Evolutionary conservation across 1,284 basidiomycete species (phyloP).

Genomic region (Erythrobasidium hasegawianum): DNA sequence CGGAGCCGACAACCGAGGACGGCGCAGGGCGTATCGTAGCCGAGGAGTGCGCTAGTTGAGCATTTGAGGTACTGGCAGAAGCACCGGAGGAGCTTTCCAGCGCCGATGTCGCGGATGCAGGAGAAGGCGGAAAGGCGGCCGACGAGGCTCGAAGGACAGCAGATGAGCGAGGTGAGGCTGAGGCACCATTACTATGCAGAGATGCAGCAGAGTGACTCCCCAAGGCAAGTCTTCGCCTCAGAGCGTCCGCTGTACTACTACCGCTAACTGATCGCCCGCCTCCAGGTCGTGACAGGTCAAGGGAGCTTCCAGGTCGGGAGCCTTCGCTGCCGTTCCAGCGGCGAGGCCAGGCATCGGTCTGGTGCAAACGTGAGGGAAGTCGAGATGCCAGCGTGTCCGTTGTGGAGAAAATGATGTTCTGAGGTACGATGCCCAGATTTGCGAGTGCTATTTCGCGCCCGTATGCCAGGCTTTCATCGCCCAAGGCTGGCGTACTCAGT

Average conservation of each 20-base stretch:
- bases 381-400: conserved; percentile 47
- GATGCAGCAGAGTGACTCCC: conserved; percentile 33
- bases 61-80: conserved; percentile 26
- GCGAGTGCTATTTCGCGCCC: conserved; percentile 52
- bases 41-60: conserved; percentile 31
- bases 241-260: conserved; percentile 23
- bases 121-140: neutral
- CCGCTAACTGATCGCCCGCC: conserved; percentile 22
- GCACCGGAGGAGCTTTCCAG: conserved; percentile 23
- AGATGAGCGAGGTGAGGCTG: neutral
- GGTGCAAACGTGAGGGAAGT: neutral
- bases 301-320: neutral
- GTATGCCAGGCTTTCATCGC: neutral
- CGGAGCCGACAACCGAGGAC: neutral
- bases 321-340: neutral
- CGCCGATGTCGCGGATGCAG: neutral
- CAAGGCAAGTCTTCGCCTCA: conserved; percentile 20
- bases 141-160: neutral
- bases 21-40: conserved; percentile 4
- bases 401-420: conserved; percentile 83
- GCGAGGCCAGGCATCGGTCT: conserved; percentile 1
- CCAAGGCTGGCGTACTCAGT: neutral
- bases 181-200: conserved; percentile 22
- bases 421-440: conserved; percentile 84
- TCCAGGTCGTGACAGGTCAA: conserved; percentile 7